Percentiles rank a stretch among this genome's conserved stretches.
phyloP scores from a whole-genome alignment of 1,139 yeast species.

The Geotrichum bryndzae region DNA sequence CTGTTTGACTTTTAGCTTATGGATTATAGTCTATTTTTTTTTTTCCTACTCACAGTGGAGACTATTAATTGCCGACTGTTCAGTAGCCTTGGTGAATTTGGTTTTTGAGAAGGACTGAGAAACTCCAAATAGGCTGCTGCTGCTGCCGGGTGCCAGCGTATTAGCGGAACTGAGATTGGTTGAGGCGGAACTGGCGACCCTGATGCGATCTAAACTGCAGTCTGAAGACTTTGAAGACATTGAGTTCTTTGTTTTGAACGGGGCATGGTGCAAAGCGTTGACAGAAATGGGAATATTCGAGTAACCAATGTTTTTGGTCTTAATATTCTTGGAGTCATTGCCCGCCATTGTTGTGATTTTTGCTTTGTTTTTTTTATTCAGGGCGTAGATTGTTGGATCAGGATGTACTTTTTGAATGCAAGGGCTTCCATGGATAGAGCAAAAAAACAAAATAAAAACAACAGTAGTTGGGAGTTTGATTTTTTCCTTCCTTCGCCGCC shows the following conservation, averaged over 20 bases:
- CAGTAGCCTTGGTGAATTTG: not conserved
- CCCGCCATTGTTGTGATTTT: too few species aligned
- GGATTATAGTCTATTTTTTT: too few species aligned
- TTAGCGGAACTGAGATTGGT: conserved; percentile 14
- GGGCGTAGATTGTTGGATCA: not conserved
- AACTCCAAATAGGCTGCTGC: conserved; percentile 2
- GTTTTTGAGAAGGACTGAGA: not conserved
- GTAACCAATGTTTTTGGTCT: too few species aligned
- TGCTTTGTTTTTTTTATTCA: not conserved
- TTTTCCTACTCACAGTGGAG: not conserved
- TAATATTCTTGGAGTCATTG: too few species aligned
- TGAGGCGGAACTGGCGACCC: conserved; percentile 6
- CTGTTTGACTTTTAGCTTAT: not conserved
- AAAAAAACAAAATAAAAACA: not conserved
- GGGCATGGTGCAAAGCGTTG: not conserved
- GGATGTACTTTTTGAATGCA: not conserved
- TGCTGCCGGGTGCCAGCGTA: conserved; percentile 2
- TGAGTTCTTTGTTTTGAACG: not conserved
- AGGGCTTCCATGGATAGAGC: not conserved
- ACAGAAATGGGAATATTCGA: not conserved
- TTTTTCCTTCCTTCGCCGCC: conserved; percentile 3
- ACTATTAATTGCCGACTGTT: not conserved
- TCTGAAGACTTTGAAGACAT: not conserved
- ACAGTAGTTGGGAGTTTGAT: not conserved
- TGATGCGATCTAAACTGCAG: conserved; percentile 2